Evolutionary conservation across 345 rosid genomes (phyloP), one percentile per base, ranked within the genome.

Genomic region (Eucalyptus polyanthemos): DNA sequence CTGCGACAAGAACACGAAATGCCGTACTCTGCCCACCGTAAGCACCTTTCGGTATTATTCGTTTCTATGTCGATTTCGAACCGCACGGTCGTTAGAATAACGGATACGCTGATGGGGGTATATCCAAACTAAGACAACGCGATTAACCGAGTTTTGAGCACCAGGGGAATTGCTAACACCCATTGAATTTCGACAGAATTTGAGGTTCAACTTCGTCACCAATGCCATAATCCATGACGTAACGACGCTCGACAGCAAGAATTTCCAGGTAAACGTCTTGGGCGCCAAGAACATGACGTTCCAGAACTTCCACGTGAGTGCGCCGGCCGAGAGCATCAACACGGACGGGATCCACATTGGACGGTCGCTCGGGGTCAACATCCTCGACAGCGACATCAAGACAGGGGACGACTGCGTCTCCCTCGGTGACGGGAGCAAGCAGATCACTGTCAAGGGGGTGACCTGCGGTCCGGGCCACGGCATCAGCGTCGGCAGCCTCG

Each of bases 401-500:
- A 95, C 97, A 1, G 97, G 97, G 21, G 97, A 95, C 29, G 97
- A 95, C 42, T 94, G 97, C n/a, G 76, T 95, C 89, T 94, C 97
- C 4, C 11, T 95, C 3, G 95, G 95, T 3, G 94, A 94, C 15
- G 96, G 95, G n/a, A 91, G 88, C 91, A 44, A 72, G 44, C 65
- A 91, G 5, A 62, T 95, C 22, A 50, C 8, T 4, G 29, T 95
- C 6, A 72, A 87, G 14, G 89, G 89, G 21, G 93, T 95, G 6
- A 88, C 34, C 8, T 95, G 97, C 27, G 97, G 97, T 47, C 97
- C 96, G 12, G 96, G 97, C 34, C 96, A 95, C 44, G 97, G 96
- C 27, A 91, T 96, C 87, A 94, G 95, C 65, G 50, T 95, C 0
- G 97, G 95, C 44, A 96, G 97, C 56, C 93, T 96, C 4, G 96